A percentile compares a stretch with the other conserved stretches of the same genome.
Evolutionary conservation across 2,329 filamentous ascomycete genomes (phyloP).

Genomic region (Dactylella cylindrospora): DNA sequence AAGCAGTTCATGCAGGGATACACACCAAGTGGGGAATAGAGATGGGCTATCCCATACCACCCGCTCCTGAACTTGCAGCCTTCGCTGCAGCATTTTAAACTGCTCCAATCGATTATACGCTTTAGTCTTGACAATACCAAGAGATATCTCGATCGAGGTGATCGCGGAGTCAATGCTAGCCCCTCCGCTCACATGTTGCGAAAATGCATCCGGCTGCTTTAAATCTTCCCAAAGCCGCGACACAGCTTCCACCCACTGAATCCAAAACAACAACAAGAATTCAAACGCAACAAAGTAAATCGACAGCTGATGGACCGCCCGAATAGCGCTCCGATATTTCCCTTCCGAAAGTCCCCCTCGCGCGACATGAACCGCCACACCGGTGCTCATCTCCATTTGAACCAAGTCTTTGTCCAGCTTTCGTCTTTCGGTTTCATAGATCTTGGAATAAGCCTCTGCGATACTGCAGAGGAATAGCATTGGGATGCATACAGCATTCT

Average conservation of each 20-base stretch:
- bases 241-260: neutral
- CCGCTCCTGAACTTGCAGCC: slow-evolving; percentile 4
- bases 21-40: neutral
- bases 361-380: neutral
- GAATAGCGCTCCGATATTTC: neutral
- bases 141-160: neutral
- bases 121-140: neutral
- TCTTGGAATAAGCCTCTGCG: neutral
- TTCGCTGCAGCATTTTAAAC: neutral
- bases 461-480: neutral
- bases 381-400: neutral
- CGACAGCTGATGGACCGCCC: neutral
- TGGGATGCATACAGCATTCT: no score
- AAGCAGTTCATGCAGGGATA: no score
- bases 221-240: no score
- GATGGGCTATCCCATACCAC: neutral
- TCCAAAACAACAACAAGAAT: neutral
- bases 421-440: neutral
- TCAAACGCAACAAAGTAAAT: neutral
- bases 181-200: no score
- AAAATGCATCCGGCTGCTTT: no score
- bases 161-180: no score
- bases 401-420: neutral
- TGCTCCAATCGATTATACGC: neutral
- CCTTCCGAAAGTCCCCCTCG: neutral